Conservation (phyloP, 2,329 filamentous ascomycete species). For the Coniochaeta sp. region DNA sequence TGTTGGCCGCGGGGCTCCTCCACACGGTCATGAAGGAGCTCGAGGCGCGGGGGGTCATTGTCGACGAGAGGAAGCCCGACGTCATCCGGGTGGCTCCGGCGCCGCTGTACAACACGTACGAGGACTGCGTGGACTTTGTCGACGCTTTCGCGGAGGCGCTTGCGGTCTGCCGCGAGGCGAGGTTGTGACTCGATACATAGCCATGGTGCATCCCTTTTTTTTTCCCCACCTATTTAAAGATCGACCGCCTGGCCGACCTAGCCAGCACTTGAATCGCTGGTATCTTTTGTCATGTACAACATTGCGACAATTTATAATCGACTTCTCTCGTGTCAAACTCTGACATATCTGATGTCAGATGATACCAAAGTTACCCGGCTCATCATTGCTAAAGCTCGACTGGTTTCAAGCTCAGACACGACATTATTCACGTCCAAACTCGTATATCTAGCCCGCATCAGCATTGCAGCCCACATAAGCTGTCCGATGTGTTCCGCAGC, state of each 20-base stretch:
- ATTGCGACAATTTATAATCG: not conserved
- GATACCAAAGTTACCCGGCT: too few species aligned
- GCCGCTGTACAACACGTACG: conserved; percentile 67
- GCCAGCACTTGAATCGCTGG: not conserved
- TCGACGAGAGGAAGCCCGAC: conserved; percentile 69
- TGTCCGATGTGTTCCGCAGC: not conserved
- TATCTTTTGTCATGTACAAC: not conserved
- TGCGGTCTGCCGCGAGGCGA: conserved; percentile 5
- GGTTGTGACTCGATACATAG: not conserved
- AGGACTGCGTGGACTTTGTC: conserved; percentile 55
- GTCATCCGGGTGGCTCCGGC: conserved; percentile 69
- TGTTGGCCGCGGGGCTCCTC: conserved; percentile 53
- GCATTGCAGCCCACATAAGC: not conserved
- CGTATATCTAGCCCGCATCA: not conserved
- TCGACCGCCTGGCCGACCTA: not conserved
- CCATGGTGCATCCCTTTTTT: not conserved
- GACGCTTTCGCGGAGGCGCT: conserved; percentile 24
- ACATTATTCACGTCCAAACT: not conserved
- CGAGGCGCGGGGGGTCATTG: conserved; percentile 55
- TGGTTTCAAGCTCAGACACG: too few species aligned
- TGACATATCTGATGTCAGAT: not conserved
- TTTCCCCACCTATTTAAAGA: too few species aligned
- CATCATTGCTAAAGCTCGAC: too few species aligned
- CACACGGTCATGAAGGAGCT: conserved; percentile 54
- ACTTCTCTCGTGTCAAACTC: not conserved